phyloP scores from a whole-genome alignment of 192 early-diverging fungal species.

The Spinellus fusiger region DNA sequence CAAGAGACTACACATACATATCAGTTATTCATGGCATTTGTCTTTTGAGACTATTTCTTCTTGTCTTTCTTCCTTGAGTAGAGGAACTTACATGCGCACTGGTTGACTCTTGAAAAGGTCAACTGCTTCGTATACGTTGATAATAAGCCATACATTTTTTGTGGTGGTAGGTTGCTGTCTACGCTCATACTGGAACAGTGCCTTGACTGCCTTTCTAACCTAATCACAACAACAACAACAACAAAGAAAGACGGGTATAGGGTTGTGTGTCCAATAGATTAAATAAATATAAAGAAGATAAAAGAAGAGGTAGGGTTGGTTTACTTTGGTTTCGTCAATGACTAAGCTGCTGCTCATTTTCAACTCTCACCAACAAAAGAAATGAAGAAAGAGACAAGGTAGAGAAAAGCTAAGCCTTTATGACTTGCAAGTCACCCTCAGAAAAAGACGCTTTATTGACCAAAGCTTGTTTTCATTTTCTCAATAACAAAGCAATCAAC shows the following conservation, averaged over 20 bases:
- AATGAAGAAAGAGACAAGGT: no score
- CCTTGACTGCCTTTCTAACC: constrained; percentile 15
- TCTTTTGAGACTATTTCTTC: neutral
- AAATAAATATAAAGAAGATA: neutral
- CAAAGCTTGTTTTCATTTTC: no score
- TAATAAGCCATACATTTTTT: constrained; percentile 18
- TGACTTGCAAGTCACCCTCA: no score
- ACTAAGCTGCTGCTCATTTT: no score
- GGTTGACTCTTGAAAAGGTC: neutral
- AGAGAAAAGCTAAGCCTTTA: no score
- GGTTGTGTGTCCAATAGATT: neutral
- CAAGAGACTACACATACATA: constrained; percentile 28
- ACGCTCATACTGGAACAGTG: constrained; percentile 9
- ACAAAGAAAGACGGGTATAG: neutral
- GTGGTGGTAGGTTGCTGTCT: neutral
- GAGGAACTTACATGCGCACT: constrained; percentile 7
- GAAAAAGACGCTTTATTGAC: no score
- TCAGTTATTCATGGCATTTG: neutral
- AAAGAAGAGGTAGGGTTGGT: neutral
- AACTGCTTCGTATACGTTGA: constrained; percentile 1
- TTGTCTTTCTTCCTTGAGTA: neutral
- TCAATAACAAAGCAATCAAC: no score
- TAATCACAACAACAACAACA: neutral
- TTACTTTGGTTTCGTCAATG: neutral
- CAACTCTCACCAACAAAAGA: no score